Evolutionary conservation across 2,329 filamentous ascomycete genomes (phyloP).

Genomic region (Byssothecium circinans): DNA sequence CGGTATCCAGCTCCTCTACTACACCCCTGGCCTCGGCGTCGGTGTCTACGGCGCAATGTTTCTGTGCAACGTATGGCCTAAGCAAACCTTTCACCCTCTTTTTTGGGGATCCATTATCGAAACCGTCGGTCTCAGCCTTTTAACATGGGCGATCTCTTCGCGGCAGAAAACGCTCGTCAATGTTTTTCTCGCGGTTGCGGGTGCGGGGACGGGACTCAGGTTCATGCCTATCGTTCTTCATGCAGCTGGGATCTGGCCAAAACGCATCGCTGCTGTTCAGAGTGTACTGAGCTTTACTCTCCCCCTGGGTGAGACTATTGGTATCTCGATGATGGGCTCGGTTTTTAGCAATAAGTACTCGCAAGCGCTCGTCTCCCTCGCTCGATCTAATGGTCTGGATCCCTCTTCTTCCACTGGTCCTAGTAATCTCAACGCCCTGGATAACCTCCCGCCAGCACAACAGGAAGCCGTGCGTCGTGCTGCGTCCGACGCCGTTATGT

Average conservation of each 20-base stretch:
- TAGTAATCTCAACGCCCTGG: slow-evolving; percentile 35
- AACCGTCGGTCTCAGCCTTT: slow-evolving; percentile 59
- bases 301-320: slow-evolving; percentile 66
- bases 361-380: slow-evolving; percentile 30
- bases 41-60: slow-evolving; percentile 63
- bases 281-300: slow-evolving; percentile 62
- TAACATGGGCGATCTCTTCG: slow-evolving; percentile 59
- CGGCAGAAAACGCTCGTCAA: slow-evolving; percentile 57
- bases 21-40: slow-evolving; percentile 62
- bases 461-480: slow-evolving; percentile 47
- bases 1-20: slow-evolving; percentile 61
- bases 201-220: slow-evolving; percentile 64
- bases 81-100: slow-evolving; percentile 63
- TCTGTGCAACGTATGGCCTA: slow-evolving; percentile 62
- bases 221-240: slow-evolving; percentile 68
- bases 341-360: slow-evolving; percentile 65
- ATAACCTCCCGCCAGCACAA: slow-evolving; percentile 42
- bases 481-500: slow-evolving; percentile 62
- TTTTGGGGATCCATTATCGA: slow-evolving; percentile 53
- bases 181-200: slow-evolving; percentile 67
- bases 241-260: slow-evolving; percentile 63
- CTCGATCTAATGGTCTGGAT: slow-evolving; percentile 20
- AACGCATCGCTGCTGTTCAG: slow-evolving; percentile 60
- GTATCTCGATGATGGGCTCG: slow-evolving; percentile 67
- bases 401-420: slow-evolving; percentile 25